phyloP scores from a whole-genome alignment of 1,284 basidiomycete species.

The Vanrija pseudolonga region DNA sequence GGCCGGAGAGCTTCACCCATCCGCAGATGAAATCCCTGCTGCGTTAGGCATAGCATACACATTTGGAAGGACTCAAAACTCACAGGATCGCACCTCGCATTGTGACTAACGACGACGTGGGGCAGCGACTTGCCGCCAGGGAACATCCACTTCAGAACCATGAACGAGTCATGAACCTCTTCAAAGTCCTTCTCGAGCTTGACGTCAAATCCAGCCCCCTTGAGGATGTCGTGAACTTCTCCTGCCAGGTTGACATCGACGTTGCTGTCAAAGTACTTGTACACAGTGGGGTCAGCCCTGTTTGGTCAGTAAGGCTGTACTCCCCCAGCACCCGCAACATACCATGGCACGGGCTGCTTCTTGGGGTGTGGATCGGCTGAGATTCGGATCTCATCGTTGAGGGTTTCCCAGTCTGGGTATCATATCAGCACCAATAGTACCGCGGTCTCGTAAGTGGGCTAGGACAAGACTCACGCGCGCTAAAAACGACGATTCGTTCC shows the following conservation, averaged over 20 bases:
- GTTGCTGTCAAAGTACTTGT: constrained; percentile 26
- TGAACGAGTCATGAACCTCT: constrained; percentile 33
- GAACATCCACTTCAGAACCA: constrained; percentile 35
- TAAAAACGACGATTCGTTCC: constrained; percentile 32
- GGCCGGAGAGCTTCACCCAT: constrained; percentile 26
- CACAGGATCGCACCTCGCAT: constrained; percentile 22
- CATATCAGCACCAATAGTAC: too few species aligned
- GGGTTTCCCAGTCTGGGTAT: constrained; percentile 22
- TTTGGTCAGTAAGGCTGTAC: neutral
- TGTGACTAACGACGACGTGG: constrained; percentile 21
- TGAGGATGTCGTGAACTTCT: constrained; percentile 14
- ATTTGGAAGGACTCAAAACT: neutral
- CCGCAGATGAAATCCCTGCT: constrained; percentile 12
- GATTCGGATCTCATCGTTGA: constrained; percentile 23
- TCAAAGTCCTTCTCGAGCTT: constrained; percentile 24
- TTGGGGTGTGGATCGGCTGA: constrained; percentile 22
- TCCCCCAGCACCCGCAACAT: neutral
- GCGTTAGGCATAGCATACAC: constrained; percentile 1
- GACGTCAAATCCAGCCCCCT: constrained; percentile 22
- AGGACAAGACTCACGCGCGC: constrained; percentile 8
- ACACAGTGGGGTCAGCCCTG: constrained; percentile 3
- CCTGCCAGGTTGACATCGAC: constrained; percentile 14
- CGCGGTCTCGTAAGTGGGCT: neutral
- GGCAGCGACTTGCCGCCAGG: constrained; percentile 25
- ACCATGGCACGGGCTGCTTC: constrained; percentile 34